Conservation (phyloP, 1,284 basidiomycete genomes). For the Agroathelia rolfsii region DNA sequence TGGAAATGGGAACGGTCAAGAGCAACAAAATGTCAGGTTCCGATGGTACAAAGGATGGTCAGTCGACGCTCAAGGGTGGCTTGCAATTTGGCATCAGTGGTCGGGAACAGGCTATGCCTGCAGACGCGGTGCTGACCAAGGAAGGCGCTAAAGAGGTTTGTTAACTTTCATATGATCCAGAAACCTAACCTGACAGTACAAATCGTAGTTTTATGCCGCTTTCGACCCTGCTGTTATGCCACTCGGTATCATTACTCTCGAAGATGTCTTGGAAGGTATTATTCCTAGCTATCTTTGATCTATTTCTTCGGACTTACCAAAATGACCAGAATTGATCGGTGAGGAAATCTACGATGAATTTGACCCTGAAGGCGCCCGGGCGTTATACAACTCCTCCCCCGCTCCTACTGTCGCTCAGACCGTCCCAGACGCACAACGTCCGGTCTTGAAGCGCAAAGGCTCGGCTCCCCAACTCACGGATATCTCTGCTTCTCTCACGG, state of each 20-base stretch:
- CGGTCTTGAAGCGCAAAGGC: too few species aligned
- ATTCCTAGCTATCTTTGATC: conserved; percentile 3
- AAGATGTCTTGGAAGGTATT: conserved; percentile 87
- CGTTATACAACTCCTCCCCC: conserved; percentile 52
- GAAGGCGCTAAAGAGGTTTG: conserved; percentile 58
- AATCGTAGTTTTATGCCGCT: conserved; percentile 56
- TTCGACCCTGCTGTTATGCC: conserved; percentile 70
- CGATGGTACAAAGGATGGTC: conserved; percentile 18
- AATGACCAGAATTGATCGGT: conserved; percentile 66
- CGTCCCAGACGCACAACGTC: too few species aligned
- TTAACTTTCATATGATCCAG: conserved; percentile 9
- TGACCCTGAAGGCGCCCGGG: conserved; percentile 59
- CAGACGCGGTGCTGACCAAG: conserved; percentile 69
- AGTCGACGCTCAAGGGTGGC: conserved; percentile 26
- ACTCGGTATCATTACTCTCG: conserved; percentile 86
- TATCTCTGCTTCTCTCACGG: conserved; percentile 9
- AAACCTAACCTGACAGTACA: conserved; percentile 2
- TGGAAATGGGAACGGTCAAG: conserved; percentile 26
- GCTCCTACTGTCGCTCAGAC: too few species aligned
- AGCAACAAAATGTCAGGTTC: conserved; percentile 16
- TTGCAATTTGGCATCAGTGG: conserved; percentile 30
- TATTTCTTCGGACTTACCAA: conserved; percentile 6
- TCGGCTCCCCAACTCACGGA: too few species aligned
- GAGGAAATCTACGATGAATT: conserved; percentile 89
- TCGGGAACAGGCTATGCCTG: conserved; percentile 75